Base-by-base conservation (phyloP, 116 monocot species). In the Trichopus zeylanicus region DNA sequence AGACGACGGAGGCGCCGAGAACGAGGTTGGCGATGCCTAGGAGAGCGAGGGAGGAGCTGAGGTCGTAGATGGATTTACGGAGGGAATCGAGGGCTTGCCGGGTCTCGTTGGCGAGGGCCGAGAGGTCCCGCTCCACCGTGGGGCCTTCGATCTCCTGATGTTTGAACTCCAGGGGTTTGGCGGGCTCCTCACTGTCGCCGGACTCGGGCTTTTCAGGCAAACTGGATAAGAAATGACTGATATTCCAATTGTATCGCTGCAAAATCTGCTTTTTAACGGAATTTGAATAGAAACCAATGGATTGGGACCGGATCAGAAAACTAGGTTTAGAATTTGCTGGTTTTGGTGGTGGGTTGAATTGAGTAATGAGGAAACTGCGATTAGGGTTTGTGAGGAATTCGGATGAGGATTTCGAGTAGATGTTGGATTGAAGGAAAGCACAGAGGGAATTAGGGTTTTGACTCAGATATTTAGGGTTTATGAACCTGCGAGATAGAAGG, bases 131-230 rank as follows among this genome's bases (percentile, higher is more conserved):
- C 26, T 85, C 91, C 37, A 98, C 98, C 20, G 98, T 97, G 13
- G 97, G 91, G 9, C 97, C 91, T 29, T 59, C 79, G 61, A 97
- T 90, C 68, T 97, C 97, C 64, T 91, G 97, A 71, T 87, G 78
- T 31, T 63, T 69, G 58, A 85, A 33, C 39, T 79, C 73, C 21
- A 53, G 59, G 3, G 28, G 2, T 26, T 7, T 22, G 7, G 12
- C 30, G 20, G 27, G 53, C 0, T 13, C 26, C 28, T 53, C 15
- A 5, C 27, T 0, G 5, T 37, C 25, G n/a, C 25, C 20, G n/a
- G 37, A 21, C 11, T 33, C 51, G 26, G 66, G 56, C 1, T 49
- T 39, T 16, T 49, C 46, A 26, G 72, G 64, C 5, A 54, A 34
- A 27, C 20, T 54, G 11, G 73, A 64, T 53, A 34, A 72, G 54